These are phyloP conservation scores for Talinum fruticosum DNA, from an alignment of 148 eudicot genomes.

Conservation along the genomic window DNA sequence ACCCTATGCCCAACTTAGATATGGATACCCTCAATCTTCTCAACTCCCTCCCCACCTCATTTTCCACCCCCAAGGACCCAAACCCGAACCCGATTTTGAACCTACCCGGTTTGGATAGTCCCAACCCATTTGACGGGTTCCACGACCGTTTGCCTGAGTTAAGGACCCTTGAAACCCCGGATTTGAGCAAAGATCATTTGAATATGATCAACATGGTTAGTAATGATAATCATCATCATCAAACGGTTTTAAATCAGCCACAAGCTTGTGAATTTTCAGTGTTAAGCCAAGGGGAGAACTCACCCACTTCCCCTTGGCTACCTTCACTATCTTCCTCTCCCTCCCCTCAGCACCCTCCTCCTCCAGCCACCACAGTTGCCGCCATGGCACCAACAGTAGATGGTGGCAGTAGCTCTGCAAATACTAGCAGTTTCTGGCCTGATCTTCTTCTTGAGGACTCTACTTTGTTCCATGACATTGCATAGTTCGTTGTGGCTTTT, in stretches of 20 bases:
- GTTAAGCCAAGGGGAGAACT: slow-evolving; percentile 35
- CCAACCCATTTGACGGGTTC: slow-evolving; percentile 26
- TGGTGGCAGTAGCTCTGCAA: slow-evolving; percentile 32
- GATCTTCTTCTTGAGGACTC: slow-evolving; percentile 67
- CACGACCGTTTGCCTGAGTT: slow-evolving; percentile 60
- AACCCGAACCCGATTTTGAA: slow-evolving; percentile 26
- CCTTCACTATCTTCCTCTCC: slow-evolving; percentile 38
- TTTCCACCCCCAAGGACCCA: slow-evolving; percentile 14
- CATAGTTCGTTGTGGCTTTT: slow-evolving; percentile 21
- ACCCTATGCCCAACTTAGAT: slow-evolving; percentile 33
- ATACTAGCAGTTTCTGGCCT: slow-evolving; percentile 47
- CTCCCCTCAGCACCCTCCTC: slow-evolving; percentile 28
- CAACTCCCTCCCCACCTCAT: slow-evolving; percentile 43
- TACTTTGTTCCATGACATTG: slow-evolving; percentile 51
- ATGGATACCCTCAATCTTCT: slow-evolving; percentile 55
- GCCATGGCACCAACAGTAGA: slow-evolving; percentile 33
- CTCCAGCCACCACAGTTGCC: slow-evolving; percentile 14
- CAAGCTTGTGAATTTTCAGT: slow-evolving; percentile 26
- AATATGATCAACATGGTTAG: slow-evolving; percentile 14
- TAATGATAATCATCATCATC: background rate
- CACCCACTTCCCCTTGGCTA: slow-evolving; percentile 50
- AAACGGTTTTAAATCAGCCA: background rate
- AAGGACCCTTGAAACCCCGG: slow-evolving; percentile 31
- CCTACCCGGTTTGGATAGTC: slow-evolving; percentile 12
- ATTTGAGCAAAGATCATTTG: slow-evolving; percentile 6